Evolutionary conservation across 768 basidiomycete species (phyloP).

Genomic region (Termitomyces sp.): DNA sequence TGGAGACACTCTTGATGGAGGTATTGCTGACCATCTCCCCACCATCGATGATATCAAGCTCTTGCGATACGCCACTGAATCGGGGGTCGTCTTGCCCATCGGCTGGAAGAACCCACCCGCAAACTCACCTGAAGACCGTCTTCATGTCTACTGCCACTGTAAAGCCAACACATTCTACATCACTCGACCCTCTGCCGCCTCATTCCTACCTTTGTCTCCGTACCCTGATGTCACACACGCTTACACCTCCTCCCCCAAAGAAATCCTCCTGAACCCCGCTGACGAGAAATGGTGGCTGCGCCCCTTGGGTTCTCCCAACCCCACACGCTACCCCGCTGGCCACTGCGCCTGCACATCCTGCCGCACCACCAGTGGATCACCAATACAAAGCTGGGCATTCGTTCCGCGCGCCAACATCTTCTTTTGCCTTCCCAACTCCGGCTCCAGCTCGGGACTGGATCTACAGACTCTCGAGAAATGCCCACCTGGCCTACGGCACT

Average conservation of each 20-base stretch:
- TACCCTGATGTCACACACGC: conserved; percentile 22
- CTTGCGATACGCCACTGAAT: conserved; percentile 5
- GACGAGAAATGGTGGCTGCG: conserved; percentile 26
- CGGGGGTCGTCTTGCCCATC: conserved; percentile 1
- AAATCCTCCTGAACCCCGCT: conserved; percentile 9
- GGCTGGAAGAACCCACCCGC: conserved; percentile 8
- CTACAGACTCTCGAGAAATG: conserved; percentile 9
- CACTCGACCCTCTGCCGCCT: conserved; percentile 17
- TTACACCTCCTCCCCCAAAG: conserved; percentile 1
- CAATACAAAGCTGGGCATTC: conserved; percentile 24
- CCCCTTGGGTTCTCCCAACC: conserved; percentile 12
- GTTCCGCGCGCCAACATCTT: conserved; percentile 19
- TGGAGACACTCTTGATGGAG: conserved; percentile 17
- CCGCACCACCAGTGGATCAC: conserved; percentile 20
- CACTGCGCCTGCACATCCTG: conserved; percentile 26
- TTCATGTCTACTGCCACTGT: conserved; percentile 16
- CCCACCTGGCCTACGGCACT: conserved; percentile 21
- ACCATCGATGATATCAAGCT: conserved; percentile 11
- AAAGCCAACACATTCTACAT: conserved; percentile 11
- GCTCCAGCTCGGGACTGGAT: conserved; percentile 8
- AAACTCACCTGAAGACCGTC: not conserved
- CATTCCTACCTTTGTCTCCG: conserved; percentile 9
- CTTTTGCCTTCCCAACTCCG: conserved; percentile 1
- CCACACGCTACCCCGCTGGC: conserved; percentile 20
- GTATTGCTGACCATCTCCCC: conserved; percentile 14